Base-by-base conservation (phyloP, 1,284 basidiomycete species). In the Omphalotus olearius region DNA sequence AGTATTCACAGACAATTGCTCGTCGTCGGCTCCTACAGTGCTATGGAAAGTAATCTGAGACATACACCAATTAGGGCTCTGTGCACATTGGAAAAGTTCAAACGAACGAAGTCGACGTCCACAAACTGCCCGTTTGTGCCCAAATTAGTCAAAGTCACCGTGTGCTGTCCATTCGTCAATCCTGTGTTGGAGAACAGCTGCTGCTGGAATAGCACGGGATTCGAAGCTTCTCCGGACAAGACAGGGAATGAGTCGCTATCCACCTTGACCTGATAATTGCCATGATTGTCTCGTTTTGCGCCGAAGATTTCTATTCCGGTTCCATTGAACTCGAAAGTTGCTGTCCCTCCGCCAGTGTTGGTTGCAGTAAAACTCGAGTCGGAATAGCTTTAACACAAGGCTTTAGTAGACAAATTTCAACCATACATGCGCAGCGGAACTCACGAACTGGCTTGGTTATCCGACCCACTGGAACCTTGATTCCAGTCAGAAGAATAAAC, bases 261-360 rank as follows among this genome's bases (percentile, higher is more conserved):
- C 5, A 82, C 65, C 6, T 68, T 54, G 23, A 82, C 56, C 25
- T 65, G 65, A 61, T 74, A 82, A 16, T 64, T 58, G 41, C 80
- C 80, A 59, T 82, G 80, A 52, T 68, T 66, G 14, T 75, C 67
- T 54, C 70, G 60, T 38, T 63, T 66, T 11, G 73, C 74, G 26
- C 79, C 80, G 57, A 71, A 76, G 44, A 82, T 59, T 60, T 72
- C 72, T 45, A 80, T 68, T 3, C 77, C 80, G 52, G 79, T 82
- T 18, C 80, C 79, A 47, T 64, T 66, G 57, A 69, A 72, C 1
- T 56, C 51, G 53, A 73, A 69, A 1, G 62, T 62, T 14, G 65
- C 63, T 14, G 57, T 62, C 1, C 64, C 65, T 2, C 62, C 59
- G 11, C 44, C 50, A 13, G 54, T 50, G 11, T 57, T 59, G 0